Percentiles rank a stretch among this genome's conserved stretches.
phyloP scores from a whole-genome alignment of 352 stramenopile species.

The Halophytophthora polymorphica region DNA sequence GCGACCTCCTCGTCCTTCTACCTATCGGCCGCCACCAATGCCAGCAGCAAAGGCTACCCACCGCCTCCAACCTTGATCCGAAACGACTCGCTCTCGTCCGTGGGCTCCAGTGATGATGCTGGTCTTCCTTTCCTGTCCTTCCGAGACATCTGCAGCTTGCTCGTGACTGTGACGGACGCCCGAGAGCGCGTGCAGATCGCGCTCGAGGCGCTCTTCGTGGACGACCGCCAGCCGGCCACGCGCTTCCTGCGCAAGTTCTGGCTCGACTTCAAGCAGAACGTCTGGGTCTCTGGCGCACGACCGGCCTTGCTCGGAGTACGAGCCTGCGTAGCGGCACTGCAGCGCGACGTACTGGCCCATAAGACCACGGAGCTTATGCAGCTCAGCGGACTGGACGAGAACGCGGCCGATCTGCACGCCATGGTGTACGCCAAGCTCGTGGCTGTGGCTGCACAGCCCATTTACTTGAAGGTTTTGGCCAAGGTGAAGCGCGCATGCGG shows the following conservation, averaged over 20 bases:
- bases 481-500: constrained; percentile 36
- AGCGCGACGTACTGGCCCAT: constrained; percentile 30
- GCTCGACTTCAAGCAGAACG: constrained; percentile 45
- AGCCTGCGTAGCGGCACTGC: constrained; percentile 26
- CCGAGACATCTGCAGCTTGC: constrained; percentile 38
- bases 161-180: constrained; percentile 24
- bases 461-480: constrained; percentile 32
- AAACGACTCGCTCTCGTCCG: constrained; percentile 9
- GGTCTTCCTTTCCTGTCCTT: constrained; percentile 46
- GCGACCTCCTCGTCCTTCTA: constrained; percentile 16
- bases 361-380: constrained; percentile 43
- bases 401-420: constrained; percentile 22
- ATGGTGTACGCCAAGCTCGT: constrained; percentile 36
- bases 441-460: constrained; percentile 32
- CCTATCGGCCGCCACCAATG: constrained; percentile 11
- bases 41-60: constrained; percentile 9
- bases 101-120: constrained; percentile 16
- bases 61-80: constrained; percentile 5
- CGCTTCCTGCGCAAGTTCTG: constrained; percentile 44
- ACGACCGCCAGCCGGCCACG: constrained; percentile 34
- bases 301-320: constrained; percentile 27
- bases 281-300: constrained; percentile 19
- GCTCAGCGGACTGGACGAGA: constrained; percentile 42
- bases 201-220: constrained; percentile 44
- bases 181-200: constrained; percentile 37